Base-by-base conservation (phyloP, 2,329 filamentous ascomycete genomes). In the Thielaviopsis punctulata region DNA sequence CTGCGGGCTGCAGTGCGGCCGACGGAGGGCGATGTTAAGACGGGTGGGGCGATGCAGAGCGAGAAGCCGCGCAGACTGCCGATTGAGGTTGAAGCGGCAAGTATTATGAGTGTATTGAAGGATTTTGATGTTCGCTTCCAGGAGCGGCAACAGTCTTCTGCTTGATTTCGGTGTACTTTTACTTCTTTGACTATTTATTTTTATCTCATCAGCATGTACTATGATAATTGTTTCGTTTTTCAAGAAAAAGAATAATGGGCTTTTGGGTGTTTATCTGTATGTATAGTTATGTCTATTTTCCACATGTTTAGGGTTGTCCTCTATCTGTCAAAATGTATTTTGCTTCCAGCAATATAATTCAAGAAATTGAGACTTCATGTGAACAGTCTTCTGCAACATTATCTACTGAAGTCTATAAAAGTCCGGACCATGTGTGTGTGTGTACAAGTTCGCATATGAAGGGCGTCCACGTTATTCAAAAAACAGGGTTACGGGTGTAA, bases 31-130 rank as follows among this genome's bases (percentile, higher is more conserved):
- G 27, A 41, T 15, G 21, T 13, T 24, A 43, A 9, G 23, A 15
- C 18, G 43, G 23, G 15, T 46, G 23, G 23, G 56, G 33, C 41
- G 55, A 49, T 48, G 55, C 48, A 54, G 54, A 52, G 53, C 58
- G 36, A 52, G 58, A 66, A 48, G 10, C 49, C 51, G 3, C 65
- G 67, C 56, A 69, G 69, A 52, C 73, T 74, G 43, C 79, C 84
- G 1, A 79, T 88, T 59, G 84, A 89, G 63, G 83, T 89, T 15
- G 84, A 89, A 65, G 83, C 84, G 6, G 84, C 84, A 0, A 88
- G 84, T 63, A 86, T 89, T 52, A 88, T 89, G 84, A 82, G 82
- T 43, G 84, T 88, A n/a, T 66, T 89, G 55, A 85, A 84, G 64
- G 81, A 84, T 57, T 89, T 89, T 66, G 84, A 89, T 60, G 73